Percentiles rank a stretch among this genome's conserved stretches.
These are phyloP conservation scores for Yarrowia sp. DNA, from an alignment of 805 yeast genomes.

Conservation along the genomic window DNA sequence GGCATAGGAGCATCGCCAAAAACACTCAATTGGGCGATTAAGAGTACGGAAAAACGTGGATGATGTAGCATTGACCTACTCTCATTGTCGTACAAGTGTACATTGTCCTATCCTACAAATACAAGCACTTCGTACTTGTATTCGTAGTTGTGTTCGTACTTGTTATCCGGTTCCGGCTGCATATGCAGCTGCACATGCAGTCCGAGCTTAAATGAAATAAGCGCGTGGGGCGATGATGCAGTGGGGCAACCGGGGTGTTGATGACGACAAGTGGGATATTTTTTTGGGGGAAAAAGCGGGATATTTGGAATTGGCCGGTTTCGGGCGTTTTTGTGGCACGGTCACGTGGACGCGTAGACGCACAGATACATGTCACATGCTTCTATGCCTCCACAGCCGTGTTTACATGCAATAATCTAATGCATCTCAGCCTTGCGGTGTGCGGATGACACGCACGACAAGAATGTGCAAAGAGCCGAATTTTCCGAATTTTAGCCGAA, in stretches of 20 bases:
- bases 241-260: conserved; percentile 5
- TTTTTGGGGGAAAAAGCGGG: too few species aligned
- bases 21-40: too few species aligned
- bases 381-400: neutral
- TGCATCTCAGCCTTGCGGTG: conserved; percentile 20
- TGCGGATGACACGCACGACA: conserved; percentile 12
- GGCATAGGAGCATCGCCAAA: neutral
- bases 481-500: too few species aligned
- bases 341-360: neutral
- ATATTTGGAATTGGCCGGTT: too few species aligned
- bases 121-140: too few species aligned
- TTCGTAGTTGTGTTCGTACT: too few species aligned
- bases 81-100: too few species aligned
- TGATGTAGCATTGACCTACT: too few species aligned
- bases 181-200: conserved; percentile 24
- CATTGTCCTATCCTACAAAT: too few species aligned
- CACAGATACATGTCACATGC: neutral
- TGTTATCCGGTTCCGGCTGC: neutral
- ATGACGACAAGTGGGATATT: too few species aligned
- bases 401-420: conserved; percentile 20
- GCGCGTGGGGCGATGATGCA: conserved; percentile 34
- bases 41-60: too few species aligned
- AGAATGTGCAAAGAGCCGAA: conserved; percentile 13
- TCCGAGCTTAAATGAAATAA: neutral
- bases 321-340: too few species aligned